Conservation (phyloP, 768 basidiomycete species). For the Leccinum arenicola region DNA sequence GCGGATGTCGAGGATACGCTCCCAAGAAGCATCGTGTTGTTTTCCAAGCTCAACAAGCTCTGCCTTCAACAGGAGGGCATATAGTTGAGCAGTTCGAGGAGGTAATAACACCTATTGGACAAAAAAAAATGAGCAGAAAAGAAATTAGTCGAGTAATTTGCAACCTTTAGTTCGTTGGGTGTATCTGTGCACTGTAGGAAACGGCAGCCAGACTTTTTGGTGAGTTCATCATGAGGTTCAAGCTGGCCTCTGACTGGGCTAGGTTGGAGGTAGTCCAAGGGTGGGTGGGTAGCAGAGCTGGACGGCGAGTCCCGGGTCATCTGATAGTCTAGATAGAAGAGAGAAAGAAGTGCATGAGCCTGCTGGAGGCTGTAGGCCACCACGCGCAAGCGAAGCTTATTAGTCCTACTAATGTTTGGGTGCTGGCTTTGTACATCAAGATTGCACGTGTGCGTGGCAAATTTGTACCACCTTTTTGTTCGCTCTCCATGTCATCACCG, state of each 20-base stretch:
- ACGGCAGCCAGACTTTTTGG: conserved; percentile 59
- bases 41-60: conserved; percentile 61
- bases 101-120: conserved; percentile 61
- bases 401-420: conserved; percentile 20
- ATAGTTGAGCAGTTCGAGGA: conserved; percentile 62
- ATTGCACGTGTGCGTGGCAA: conserved; percentile 11
- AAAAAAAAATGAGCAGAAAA: conserved; percentile 3
- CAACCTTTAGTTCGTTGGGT: conserved; percentile 69
- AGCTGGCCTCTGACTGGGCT: conserved; percentile 75
- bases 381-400: conserved; percentile 17
- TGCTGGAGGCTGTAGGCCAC: conserved; percentile 3
- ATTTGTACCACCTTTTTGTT: not conserved
- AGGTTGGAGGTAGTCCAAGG: conserved; percentile 54
- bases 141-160: conserved; percentile 2
- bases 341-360: conserved; percentile 3
- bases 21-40: conserved; percentile 57
- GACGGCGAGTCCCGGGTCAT: conserved; percentile 28
- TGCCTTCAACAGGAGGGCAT: conserved; percentile 60
- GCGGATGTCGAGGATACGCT: conserved; percentile 69
- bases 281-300: conserved; percentile 21
- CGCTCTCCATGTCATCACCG: conserved; percentile 51
- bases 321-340: conserved; percentile 6
- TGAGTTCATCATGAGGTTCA: conserved; percentile 55
- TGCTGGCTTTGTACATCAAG: conserved; percentile 25
- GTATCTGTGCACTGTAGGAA: conserved; percentile 78